Base-by-base conservation (phyloP, 495 filamentous ascomycete species). In the Filosporella fistucella region DNA sequence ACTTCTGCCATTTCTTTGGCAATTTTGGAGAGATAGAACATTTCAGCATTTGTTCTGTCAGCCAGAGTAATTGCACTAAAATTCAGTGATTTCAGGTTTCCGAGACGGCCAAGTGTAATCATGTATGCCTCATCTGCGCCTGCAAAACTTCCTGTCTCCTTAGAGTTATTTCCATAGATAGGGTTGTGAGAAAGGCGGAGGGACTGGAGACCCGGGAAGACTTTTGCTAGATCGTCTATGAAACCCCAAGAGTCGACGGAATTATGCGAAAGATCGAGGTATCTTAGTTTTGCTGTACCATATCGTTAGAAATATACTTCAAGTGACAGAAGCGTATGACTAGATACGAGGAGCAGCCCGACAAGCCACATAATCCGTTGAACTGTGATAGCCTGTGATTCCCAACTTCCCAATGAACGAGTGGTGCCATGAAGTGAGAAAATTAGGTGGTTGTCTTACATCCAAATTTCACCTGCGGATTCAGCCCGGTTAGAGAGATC, bases 1-100 rank as follows among this genome's bases (percentile, higher is more conserved):
- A 71, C 75, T 9, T 70, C 70, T 13, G 84, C 80, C 16, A 96
- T 68, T 56, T 87, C 85, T 39, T 80, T 80, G 14, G 75, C 86
- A 43, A 96, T 90, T 23, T 81, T 76, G 5, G 80, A 83, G 10
- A 97, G 78, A 61, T 97, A 98, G 64, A 91, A 98, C 58, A 90
- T 82, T 45, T 98, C 93, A 11, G 87, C 89, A 56, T 97, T 89
- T 36, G 74, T 71, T 16, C 93, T 80, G 52, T 96, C 90, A 33
- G 81, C 75, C 1, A 63, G 48, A 0, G 81, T 78, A 53, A 98
- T 85, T 3, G 67, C 71, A 57, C 81, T 84, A 63, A 85, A 94
- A 64, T 98, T 97, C 12, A 98, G 76, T 0, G 66, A 68, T 24
- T 76, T 74, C 11, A 94, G 75, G 6, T 64, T 63, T 2, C 79